Evolutionary conservation across 768 basidiomycete species (phyloP).

Genomic region (Amanita muscaria): DNA sequence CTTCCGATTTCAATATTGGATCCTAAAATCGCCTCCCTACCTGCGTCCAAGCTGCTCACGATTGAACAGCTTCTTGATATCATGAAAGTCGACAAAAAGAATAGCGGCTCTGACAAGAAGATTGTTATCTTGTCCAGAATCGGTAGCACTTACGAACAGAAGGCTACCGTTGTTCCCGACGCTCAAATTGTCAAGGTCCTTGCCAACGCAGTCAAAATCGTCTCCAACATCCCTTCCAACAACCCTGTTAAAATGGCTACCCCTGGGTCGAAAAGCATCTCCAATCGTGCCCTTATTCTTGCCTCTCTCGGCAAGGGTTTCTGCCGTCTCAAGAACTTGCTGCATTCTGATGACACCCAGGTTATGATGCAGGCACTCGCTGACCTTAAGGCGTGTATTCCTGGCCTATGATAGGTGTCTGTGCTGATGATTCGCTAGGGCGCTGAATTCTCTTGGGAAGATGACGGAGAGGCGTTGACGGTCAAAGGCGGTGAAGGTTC

Average conservation of each 20-base stretch:
- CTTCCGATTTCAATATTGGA: slow-evolving; percentile 79
- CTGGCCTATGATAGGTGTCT: slow-evolving; percentile 3
- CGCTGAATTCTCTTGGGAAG: slow-evolving; percentile 90
- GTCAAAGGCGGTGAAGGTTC: slow-evolving; percentile 81
- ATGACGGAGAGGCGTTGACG: slow-evolving; percentile 90
- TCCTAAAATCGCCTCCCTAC: slow-evolving; percentile 64
- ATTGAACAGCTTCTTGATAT: slow-evolving; percentile 82
- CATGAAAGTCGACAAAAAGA: slow-evolving; percentile 98
- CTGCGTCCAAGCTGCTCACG: slow-evolving; percentile 62
- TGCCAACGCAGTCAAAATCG: slow-evolving; percentile 68
- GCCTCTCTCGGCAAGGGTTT: slow-evolving; percentile 87
- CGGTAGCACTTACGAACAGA: slow-evolving; percentile 86
- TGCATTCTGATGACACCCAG: slow-evolving; percentile 97
- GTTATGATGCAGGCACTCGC: slow-evolving; percentile 96
- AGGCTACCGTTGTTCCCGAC: slow-evolving; percentile 82
- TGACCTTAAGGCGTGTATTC: slow-evolving; percentile 63
- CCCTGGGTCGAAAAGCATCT: slow-evolving; percentile 94
- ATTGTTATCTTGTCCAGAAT: slow-evolving; percentile 87
- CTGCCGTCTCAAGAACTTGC: slow-evolving; percentile 79
- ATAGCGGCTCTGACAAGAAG: slow-evolving; percentile 87
- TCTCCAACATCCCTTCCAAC: slow-evolving; percentile 55
- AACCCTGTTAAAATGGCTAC: slow-evolving; percentile 71
- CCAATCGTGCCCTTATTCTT: slow-evolving; percentile 87
- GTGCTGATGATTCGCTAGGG: slow-evolving; percentile 40
- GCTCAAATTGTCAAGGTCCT: slow-evolving; percentile 74